phyloP scores from a whole-genome alignment of 163 green algal species.

The Scenedesmus sp. region DNA sequence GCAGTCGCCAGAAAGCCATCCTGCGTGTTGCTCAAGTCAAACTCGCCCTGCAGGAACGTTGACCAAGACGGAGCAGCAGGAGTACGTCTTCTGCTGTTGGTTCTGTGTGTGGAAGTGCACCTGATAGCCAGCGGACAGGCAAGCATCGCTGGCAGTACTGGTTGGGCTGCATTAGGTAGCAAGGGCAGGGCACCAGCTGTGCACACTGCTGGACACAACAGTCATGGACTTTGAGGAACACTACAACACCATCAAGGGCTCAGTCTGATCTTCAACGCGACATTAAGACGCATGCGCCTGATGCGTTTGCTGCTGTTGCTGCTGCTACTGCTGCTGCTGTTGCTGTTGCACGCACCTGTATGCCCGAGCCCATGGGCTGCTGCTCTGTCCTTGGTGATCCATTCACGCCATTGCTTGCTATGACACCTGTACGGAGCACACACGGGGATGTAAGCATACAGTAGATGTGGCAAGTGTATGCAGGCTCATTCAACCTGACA shows the following conservation, averaged over 20 bases:
- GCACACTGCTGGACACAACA: neutral
- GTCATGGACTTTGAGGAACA: neutral
- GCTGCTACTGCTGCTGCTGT: neutral
- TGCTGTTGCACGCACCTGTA: conserved; percentile 66
- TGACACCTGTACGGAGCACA: conserved; percentile 71
- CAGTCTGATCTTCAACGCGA: neutral
- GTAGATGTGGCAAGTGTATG: neutral
- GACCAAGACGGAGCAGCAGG: neutral
- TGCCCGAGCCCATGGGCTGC: conserved; percentile 72
- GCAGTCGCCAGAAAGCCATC: conserved; percentile 88
- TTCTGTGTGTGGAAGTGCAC: neutral
- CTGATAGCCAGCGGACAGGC: neutral
- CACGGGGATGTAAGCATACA: neutral
- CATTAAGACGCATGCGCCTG: neutral
- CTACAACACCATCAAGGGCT: neutral
- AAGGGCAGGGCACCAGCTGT: neutral
- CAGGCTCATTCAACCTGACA: neutral
- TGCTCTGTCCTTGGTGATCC: conserved; percentile 64
- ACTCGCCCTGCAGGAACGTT: conserved; percentile 80
- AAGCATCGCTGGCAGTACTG: neutral
- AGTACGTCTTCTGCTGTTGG: neutral
- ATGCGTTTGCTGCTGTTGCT: neutral
- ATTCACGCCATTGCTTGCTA: conserved; percentile 96
- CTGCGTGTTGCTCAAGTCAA: conserved; percentile 88
- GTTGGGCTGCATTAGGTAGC: neutral